Evolutionary conservation across 495 filamentous ascomycete species (phyloP).

Genomic region (Umbilicaria muhlenbergii): DNA sequence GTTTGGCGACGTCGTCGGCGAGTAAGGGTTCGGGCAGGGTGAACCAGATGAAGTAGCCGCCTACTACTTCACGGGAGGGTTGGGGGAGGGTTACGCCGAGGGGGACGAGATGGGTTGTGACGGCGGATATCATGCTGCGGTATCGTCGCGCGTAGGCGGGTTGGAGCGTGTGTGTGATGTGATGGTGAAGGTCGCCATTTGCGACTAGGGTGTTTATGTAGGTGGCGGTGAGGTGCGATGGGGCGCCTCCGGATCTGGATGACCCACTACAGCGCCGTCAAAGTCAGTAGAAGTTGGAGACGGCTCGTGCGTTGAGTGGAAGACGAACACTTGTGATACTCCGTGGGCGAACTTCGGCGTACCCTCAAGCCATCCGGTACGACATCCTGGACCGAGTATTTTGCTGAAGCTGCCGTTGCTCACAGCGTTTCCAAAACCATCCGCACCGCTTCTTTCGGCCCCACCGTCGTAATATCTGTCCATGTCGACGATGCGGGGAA

Average conservation of each 20-base stretch:
- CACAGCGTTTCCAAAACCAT: conserved; percentile 56
- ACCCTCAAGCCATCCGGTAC: conserved; percentile 74
- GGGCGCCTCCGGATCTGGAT: conserved; percentile 58
- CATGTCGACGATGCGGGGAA: conserved; percentile 64
- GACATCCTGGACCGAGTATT: conserved; percentile 58
- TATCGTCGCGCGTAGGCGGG: conserved; percentile 43
- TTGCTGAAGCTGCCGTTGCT: conserved; percentile 81
- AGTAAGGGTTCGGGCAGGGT: conserved; percentile 35
- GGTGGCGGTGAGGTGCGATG: conserved; percentile 53
- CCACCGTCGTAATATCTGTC: conserved; percentile 46
- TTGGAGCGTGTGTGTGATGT: conserved; percentile 32
- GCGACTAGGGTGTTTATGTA: conserved; percentile 44
- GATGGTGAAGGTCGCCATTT: conserved; percentile 30
- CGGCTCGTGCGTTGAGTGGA: background rate
- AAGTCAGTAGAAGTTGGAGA: background rate
- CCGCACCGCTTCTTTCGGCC: conserved; percentile 18
- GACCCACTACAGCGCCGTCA: conserved; percentile 33
- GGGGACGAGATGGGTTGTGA: conserved; percentile 38
- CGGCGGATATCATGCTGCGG: conserved; percentile 31
- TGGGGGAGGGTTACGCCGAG: conserved; percentile 38
- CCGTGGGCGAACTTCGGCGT: conserved; percentile 51
- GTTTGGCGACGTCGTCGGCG: conserved; percentile 37
- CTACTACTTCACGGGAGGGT: conserved; percentile 21
- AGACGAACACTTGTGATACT: conserved; percentile 44
- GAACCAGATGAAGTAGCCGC: conserved; percentile 78